Evolutionary conservation across 768 basidiomycete species (phyloP).

Genomic region (Lepiota brunneoincarnata): DNA sequence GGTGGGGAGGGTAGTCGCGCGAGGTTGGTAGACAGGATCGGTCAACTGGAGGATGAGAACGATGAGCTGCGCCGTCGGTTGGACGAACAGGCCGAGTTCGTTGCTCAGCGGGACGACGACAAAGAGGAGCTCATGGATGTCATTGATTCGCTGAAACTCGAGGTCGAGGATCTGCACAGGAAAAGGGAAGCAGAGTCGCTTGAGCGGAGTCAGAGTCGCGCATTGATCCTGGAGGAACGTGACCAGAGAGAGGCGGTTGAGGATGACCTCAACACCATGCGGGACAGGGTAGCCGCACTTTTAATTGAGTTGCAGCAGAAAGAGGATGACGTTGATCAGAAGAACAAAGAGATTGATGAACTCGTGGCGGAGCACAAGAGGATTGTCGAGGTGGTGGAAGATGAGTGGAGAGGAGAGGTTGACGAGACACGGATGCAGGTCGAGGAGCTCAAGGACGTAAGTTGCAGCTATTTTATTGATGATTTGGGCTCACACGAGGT

Average conservation of each 20-base stretch:
- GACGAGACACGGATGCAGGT: conserved; percentile 76
- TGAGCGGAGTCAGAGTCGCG: conserved; percentile 74
- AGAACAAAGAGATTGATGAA: conserved; percentile 76
- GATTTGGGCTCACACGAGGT: background rate
- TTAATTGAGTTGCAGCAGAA: conserved; percentile 83
- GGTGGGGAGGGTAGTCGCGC: conserved; percentile 37
- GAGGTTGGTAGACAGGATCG: conserved; percentile 46
- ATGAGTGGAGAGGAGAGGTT: conserved; percentile 87
- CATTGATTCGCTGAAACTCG: conserved; percentile 57
- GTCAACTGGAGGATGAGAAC: conserved; percentile 61
- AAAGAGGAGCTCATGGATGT: conserved; percentile 69
- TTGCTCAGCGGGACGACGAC: conserved; percentile 64
- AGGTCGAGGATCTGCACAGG: conserved; percentile 64
- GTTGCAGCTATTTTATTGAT: conserved; percentile 21
- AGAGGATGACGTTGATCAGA: conserved; percentile 83
- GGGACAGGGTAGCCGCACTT: conserved; percentile 76
- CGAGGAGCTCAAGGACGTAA: conserved; percentile 75
- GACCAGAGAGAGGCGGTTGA: conserved; percentile 80
- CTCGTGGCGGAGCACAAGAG: conserved; percentile 70
- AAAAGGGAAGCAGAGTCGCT: conserved; percentile 59
- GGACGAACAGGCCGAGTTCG: conserved; percentile 56
- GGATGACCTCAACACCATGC: conserved; percentile 67
- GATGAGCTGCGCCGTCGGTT: conserved; percentile 56
- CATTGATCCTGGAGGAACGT: conserved; percentile 63
- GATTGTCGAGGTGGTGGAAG: conserved; percentile 71